phyloP scores from a whole-genome alignment of 2,329 filamentous ascomycete species.

The Phaeophleospora eucalypticola region DNA sequence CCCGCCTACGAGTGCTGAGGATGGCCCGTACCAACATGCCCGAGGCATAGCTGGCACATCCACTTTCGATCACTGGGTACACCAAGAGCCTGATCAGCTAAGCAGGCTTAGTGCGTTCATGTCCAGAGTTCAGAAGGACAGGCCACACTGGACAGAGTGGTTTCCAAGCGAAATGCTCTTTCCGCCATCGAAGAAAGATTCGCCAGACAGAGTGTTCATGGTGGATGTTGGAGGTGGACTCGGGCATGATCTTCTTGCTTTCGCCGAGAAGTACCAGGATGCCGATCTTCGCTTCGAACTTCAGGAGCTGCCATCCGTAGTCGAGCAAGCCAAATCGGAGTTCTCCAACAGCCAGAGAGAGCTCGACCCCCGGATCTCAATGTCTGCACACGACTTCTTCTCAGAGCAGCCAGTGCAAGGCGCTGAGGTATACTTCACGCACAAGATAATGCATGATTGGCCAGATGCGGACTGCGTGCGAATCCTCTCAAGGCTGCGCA shows the following conservation, averaged over 20 bases:
- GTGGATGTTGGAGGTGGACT: conserved; percentile 10
- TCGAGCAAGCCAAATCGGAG: conserved; percentile 4
- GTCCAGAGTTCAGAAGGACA: conserved; percentile 8
- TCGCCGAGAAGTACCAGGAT: conserved; percentile 10
- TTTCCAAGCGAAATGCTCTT: conserved; percentile 4
- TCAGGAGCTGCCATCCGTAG: conserved; percentile 9
- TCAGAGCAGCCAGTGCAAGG: neutral
- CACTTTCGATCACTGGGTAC: conserved; percentile 10
- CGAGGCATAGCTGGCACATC: conserved; percentile 9
- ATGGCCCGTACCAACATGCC: conserved; percentile 13
- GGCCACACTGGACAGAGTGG: conserved; percentile 12
- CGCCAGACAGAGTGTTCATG: conserved; percentile 2
- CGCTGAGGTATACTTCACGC: neutral
- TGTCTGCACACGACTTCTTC: neutral
- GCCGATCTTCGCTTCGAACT: conserved; percentile 4
- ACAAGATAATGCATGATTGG: neutral
- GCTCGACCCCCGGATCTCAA: neutral
- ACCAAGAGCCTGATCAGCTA: conserved; percentile 6
- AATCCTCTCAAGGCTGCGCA: neutral
- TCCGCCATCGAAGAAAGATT: neutral
- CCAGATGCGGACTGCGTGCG: conserved; percentile 9
- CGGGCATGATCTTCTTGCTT: conserved; percentile 8
- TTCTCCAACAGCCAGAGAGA: too few species aligned
- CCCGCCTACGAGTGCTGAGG: neutral
- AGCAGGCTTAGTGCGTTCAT: conserved; percentile 11